Evolutionary conservation across 306 rosid genomes (phyloP).

Genomic region (Citrullus mucosospermus): DNA sequence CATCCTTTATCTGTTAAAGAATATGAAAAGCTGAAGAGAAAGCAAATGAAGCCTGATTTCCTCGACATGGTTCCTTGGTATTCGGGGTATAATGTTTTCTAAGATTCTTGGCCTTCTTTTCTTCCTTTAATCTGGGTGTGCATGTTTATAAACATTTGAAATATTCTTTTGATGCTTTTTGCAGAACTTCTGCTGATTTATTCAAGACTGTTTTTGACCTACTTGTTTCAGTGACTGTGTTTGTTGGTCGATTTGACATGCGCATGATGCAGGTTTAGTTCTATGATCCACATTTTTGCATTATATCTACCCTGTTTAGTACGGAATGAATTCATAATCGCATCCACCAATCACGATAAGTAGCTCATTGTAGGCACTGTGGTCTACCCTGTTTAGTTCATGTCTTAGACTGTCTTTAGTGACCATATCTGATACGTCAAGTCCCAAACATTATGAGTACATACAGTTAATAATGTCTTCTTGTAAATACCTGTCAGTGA

Average conservation of each 20-base stretch:
- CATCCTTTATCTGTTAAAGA: slow-evolving; percentile 81
- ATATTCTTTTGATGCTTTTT: slow-evolving; percentile 18
- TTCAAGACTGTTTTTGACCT: slow-evolving; percentile 98
- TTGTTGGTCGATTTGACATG: slow-evolving; percentile 98
- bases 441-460: not conserved
- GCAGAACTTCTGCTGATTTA: slow-evolving; percentile 98
- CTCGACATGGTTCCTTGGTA: slow-evolving; percentile 99
- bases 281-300: not conserved
- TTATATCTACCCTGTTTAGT: not conserved
- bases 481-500: not conserved
- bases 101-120: slow-evolving; percentile 1
- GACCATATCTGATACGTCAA: not conserved
- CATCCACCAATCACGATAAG: not conserved
- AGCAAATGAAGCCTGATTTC: slow-evolving; percentile 88
- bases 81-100: slow-evolving; percentile 54
- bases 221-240: slow-evolving; percentile 89
- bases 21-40: slow-evolving; percentile 63
- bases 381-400: not conserved
- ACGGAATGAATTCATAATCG: not conserved
- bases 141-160: not conserved
- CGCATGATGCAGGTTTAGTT: slow-evolving; percentile 94
- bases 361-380: not conserved
- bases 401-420: not conserved
- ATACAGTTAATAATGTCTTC: not conserved
- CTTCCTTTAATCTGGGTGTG: not conserved